A percentile compares a stretch with the other conserved stretches of the same genome.
These are phyloP conservation scores for Drosera capensis DNA, from an alignment of 148 eudicot genomes.

Conservation along the genomic window DNA sequence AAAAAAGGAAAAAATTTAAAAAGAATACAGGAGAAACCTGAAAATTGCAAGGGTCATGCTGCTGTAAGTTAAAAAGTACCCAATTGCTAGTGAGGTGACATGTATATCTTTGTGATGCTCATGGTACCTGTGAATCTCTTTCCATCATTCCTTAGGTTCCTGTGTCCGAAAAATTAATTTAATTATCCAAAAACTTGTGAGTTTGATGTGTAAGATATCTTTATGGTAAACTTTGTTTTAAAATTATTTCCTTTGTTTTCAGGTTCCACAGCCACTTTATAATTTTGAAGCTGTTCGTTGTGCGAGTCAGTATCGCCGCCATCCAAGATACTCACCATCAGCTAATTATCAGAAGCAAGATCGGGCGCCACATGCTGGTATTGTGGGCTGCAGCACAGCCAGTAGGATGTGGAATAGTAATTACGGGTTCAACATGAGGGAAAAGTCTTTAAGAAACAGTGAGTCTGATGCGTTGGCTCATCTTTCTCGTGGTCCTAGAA, in stretches of 20 bases:
- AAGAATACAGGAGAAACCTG: no score
- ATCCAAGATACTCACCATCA: conserved; percentile 30
- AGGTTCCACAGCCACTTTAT: conserved; percentile 40
- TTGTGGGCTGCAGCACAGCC: no score
- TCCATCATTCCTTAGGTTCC: no score
- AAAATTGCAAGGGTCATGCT: no score
- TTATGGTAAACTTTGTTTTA: not conserved
- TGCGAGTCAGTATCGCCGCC: conserved; percentile 25
- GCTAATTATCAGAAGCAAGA: conserved; percentile 31
- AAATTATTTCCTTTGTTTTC: not conserved
- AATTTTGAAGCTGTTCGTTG: conserved; percentile 28
- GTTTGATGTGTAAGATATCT: no score
- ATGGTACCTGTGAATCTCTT: no score
- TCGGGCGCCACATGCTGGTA: conserved; percentile 24
- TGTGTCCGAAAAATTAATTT: no score
- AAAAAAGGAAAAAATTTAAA: no score
- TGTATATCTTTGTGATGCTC: no score
- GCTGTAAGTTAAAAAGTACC: no score
- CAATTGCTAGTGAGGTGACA: no score
- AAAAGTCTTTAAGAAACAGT: conserved; percentile 24
- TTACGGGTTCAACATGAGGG: conserved; percentile 19
- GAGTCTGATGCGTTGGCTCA: conserved; percentile 39
- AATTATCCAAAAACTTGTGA: no score
- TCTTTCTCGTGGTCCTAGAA: conserved; percentile 77
- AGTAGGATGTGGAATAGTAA: conserved; percentile 50